Base-by-base conservation (phyloP, 495 filamentous ascomycete species). In the Xylaria intraflava region DNA sequence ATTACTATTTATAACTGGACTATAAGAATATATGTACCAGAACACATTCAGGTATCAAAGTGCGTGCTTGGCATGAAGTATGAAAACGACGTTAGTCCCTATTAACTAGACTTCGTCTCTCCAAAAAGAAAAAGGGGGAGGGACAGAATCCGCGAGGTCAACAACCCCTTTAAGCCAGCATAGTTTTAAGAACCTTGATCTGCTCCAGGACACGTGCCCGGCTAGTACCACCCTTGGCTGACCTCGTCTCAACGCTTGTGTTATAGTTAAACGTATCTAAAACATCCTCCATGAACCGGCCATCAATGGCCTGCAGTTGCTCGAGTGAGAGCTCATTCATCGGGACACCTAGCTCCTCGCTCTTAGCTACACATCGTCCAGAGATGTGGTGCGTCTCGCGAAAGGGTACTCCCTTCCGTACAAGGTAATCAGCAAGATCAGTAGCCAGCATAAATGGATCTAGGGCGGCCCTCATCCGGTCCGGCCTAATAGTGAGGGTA, bases 341-440 rank as follows among this genome's bases (percentile, higher is more conserved):
- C 46, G 85, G 79, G 7, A 82, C 74, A 23, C 76, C 78, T 33
- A 78, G 72, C 59, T 86, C 72, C 75, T 96, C 91, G 0, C 69
- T 70, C 38, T 64, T 62, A 33, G 84, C 83, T 9, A 95, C 92
- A 6, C 88, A 80, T 36, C 81, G 83, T 11, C 91, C 91, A 6
- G 85, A 87, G 65, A 95, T 91, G 69, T 95, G 90, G 73, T 96
- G 90, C 1, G 89, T 89, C 75, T 95, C 87, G n/a, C 85, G 71
- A 76, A 87, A 88, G 4, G 85, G 85, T 16, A 93, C 87, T 31
- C 89, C 89, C 77, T 93, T 92, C 59, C 88, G 80, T 35, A 96
- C 92, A 3, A 95, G 78, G 69, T 94, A 95, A 65, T 95, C 91
- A 19, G 91, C 92, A 36, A 95, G 75, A 61, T 95, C 90, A 19